Percentiles rank a stretch among this genome's conserved stretches.
Conservation (phyloP, 1,139 yeast genomes). For the Pichia sp. region DNA sequence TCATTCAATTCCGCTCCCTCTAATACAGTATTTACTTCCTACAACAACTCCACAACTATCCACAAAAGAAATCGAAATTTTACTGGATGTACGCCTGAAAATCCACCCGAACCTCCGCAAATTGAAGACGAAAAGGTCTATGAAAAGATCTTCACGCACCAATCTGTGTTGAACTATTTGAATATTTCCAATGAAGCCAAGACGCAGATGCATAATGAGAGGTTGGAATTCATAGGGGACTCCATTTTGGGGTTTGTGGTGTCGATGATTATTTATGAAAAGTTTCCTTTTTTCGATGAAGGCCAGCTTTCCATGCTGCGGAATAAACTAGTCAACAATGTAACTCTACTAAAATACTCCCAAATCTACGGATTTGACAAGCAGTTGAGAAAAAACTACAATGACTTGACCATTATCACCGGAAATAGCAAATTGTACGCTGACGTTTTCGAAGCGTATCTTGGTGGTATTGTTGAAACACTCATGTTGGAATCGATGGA, state of each 20-base stretch:
- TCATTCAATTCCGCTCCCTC: too few species aligned
- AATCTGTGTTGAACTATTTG: conserved; percentile 54
- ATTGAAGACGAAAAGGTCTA: conserved; percentile 51
- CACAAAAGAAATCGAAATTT: conserved; percentile 6
- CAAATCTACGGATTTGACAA: conserved; percentile 59
- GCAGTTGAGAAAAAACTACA: conserved; percentile 38
- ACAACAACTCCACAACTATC: background rate
- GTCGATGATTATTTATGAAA: conserved; percentile 54
- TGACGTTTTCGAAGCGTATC: conserved; percentile 79
- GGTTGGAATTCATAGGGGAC: conserved; percentile 89
- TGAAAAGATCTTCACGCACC: conserved; percentile 75
- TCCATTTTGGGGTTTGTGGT: conserved; percentile 67
- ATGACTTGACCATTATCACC: conserved; percentile 28
- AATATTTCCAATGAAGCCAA: conserved; percentile 48
- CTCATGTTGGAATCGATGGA: conserved; percentile 13
- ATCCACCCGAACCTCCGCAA: conserved; percentile 62
- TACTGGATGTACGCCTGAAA: conserved; percentile 1
- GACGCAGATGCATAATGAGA: conserved; percentile 64
- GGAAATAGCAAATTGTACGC: conserved; percentile 53
- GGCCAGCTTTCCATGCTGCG: conserved; percentile 72
- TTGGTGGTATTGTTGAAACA: conserved; percentile 53
- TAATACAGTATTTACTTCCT: too few species aligned
- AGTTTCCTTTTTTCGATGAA: conserved; percentile 66
- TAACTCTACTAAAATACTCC: conserved; percentile 62
- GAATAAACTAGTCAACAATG: conserved; percentile 63